phyloP scores from a whole-genome alignment of 108 stramenopile species.

The Stephanodiscus minutulus region DNA sequence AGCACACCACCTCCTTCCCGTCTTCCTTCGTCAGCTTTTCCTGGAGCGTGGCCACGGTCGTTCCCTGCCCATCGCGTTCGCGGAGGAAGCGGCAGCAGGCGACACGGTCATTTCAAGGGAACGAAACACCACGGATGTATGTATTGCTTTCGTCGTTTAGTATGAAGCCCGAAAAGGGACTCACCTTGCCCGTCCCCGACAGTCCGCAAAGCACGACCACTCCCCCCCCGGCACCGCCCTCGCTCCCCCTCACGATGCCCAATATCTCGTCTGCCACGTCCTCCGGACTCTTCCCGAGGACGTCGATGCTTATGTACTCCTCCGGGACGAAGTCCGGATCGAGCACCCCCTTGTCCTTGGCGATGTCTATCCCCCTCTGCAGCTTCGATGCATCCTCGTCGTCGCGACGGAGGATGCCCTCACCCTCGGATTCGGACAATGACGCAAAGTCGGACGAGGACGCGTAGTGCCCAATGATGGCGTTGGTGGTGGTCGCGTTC shows the following conservation, averaged over 20 bases:
- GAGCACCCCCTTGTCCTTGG: slow-evolving; percentile 83
- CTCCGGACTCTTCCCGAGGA: slow-evolving; percentile 80
- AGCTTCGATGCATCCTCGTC: slow-evolving; percentile 79
- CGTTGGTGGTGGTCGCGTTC: slow-evolving; percentile 83
- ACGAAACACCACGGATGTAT: too few relatives aligned
- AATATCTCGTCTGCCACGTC: slow-evolving; percentile 75
- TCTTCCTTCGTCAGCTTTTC: slow-evolving; percentile 65
- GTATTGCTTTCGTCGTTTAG: too few relatives aligned
- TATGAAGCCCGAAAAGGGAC: background rate
- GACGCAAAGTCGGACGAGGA: background rate
- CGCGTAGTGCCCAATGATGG: slow-evolving; percentile 64
- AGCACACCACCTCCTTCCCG: slow-evolving; percentile 68
- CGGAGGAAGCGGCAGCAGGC: too few relatives aligned
- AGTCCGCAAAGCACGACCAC: slow-evolving; percentile 85
- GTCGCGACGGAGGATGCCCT: slow-evolving; percentile 67
- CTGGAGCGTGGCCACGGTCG: slow-evolving; percentile 71
- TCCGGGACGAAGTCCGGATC: slow-evolving; percentile 75
- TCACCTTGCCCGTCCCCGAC: slow-evolving; percentile 82
- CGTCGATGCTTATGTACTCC: slow-evolving; percentile 79
- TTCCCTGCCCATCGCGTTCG: slow-evolving; percentile 55
- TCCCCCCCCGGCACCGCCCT: slow-evolving; percentile 39
- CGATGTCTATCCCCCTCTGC: slow-evolving; percentile 76
- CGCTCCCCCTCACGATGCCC: slow-evolving; percentile 32
- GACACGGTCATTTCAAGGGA: too few relatives aligned
- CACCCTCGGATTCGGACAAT: slow-evolving; percentile 50